Conservation (phyloP, 2,329 filamentous ascomycete species). For the Chaetomium sp. region DNA sequence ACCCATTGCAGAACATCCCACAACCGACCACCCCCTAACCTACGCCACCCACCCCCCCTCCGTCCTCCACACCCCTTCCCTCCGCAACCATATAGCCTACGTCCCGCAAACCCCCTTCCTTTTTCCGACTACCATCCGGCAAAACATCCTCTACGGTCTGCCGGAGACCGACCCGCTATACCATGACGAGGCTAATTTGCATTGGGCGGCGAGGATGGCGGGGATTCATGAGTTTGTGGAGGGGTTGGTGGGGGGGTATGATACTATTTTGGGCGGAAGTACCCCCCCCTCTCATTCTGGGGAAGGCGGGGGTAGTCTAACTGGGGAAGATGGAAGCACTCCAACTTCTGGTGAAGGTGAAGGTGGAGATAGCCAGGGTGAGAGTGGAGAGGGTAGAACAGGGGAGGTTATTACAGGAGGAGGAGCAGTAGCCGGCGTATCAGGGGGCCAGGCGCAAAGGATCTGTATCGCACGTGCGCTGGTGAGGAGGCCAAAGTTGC, state of each 20-base stretch:
- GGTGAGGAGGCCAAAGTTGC: slow-evolving; percentile 59
- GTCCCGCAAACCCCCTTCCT: slow-evolving; percentile 67
- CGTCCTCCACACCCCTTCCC: slow-evolving; percentile 50
- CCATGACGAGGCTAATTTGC: slow-evolving; percentile 39
- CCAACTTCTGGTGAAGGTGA: too few relatives aligned
- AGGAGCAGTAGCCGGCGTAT: slow-evolving; percentile 39
- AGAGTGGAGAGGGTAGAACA: slow-evolving; percentile 45
- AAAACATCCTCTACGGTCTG: slow-evolving; percentile 80
- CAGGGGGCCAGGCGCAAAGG: slow-evolving; percentile 77
- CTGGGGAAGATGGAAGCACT: too few relatives aligned
- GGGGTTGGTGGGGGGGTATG: slow-evolving; percentile 64
- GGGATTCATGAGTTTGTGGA: slow-evolving; percentile 72
- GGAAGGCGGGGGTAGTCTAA: too few relatives aligned
- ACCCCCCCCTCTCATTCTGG: too few relatives aligned
- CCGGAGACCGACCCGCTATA: slow-evolving; percentile 43
- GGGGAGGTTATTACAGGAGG: neutral
- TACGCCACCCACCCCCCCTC: slow-evolving; percentile 53
- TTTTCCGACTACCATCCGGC: slow-evolving; percentile 69
- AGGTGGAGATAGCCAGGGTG: too few relatives aligned
- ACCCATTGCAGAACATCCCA: neutral
- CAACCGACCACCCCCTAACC: slow-evolving; percentile 33
- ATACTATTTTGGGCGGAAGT: slow-evolving; percentile 66
- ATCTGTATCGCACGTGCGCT: slow-evolving; percentile 76
- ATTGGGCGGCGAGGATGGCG: slow-evolving; percentile 47
- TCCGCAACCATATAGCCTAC: slow-evolving; percentile 58